Conservation (phyloP, 345 rosid species). For the Streptanthus diversifolius region DNA sequence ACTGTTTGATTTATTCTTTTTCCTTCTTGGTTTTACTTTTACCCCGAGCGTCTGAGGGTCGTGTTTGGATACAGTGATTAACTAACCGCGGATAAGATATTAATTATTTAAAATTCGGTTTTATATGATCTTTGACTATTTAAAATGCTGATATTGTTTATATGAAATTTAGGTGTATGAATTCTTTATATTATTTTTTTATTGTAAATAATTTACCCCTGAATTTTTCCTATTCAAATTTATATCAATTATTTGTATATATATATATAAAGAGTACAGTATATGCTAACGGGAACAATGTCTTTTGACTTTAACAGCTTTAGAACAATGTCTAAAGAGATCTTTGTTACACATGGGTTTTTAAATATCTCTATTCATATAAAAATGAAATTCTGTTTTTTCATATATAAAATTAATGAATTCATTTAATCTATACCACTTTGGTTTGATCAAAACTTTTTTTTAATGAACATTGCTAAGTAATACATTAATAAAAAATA, state of each 20-base stretch:
- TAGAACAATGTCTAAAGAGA: not conserved
- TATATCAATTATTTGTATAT: not conserved
- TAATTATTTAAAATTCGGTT: not conserved
- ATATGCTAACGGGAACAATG: not conserved
- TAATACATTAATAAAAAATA: not conserved
- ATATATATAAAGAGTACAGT: not conserved
- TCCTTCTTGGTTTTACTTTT: not conserved
- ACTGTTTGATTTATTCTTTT: slow-evolving; percentile 20
- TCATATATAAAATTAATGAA: no score
- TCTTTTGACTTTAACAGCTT: not conserved
- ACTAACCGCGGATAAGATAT: not conserved
- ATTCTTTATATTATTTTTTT: not conserved
- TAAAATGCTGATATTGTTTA: not conserved
- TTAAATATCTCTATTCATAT: not conserved
- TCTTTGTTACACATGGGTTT: not conserved
- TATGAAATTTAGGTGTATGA: not conserved
- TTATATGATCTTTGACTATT: not conserved
- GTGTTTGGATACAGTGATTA: slow-evolving; percentile 27
- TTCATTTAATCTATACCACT: not conserved
- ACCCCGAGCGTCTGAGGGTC: not conserved
- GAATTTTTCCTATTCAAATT: not conserved
- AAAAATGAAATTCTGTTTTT: no score
- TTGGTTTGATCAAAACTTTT: not conserved
- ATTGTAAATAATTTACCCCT: not conserved
- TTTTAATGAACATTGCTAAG: not conserved